Conservation (phyloP, 2,329 filamentous ascomycete species). For the Aspergillus intermedius region DNA sequence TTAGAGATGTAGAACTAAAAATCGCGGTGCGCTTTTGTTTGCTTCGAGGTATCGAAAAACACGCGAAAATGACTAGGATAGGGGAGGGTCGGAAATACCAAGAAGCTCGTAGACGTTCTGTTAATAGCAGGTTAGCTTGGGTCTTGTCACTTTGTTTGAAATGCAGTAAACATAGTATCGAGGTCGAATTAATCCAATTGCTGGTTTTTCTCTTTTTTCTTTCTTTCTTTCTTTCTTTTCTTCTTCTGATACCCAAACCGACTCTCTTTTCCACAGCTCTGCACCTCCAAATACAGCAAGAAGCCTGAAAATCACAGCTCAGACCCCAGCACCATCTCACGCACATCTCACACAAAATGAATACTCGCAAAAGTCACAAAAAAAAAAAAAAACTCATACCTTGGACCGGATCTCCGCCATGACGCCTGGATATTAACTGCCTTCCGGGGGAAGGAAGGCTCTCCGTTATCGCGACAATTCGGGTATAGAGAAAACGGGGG, state of each 20-base stretch:
- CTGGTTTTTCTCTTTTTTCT: neutral
- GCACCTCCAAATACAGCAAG: no score
- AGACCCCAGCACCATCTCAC: neutral
- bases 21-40: slow-evolving; percentile 3
- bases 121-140: slow-evolving; percentile 26
- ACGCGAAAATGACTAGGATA: slow-evolving; percentile 6
- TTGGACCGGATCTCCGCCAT: slow-evolving; percentile 50
- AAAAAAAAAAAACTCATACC: slow-evolving; percentile 30
- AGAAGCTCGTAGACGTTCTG: slow-evolving; percentile 98
- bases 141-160: slow-evolving; percentile 2
- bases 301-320: neutral
- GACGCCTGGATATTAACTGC: slow-evolving; percentile 43
- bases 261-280: no score
- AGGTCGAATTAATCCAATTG: neutral
- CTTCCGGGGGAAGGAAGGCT: slow-evolving; percentile 48
- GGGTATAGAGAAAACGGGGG: slow-evolving; percentile 21
- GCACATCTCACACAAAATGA: neutral
- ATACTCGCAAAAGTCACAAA: neutral
- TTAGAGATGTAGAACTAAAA: slow-evolving; percentile 15
- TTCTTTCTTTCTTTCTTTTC: neutral
- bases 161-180: neutral
- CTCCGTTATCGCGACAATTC: slow-evolving; percentile 44
- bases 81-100: slow-evolving; percentile 56
- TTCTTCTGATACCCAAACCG: no score
- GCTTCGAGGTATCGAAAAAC: neutral